Conservation (phyloP, 371 early-diverging fungal species). For the Dinochytrium kinnereticum region DNA sequence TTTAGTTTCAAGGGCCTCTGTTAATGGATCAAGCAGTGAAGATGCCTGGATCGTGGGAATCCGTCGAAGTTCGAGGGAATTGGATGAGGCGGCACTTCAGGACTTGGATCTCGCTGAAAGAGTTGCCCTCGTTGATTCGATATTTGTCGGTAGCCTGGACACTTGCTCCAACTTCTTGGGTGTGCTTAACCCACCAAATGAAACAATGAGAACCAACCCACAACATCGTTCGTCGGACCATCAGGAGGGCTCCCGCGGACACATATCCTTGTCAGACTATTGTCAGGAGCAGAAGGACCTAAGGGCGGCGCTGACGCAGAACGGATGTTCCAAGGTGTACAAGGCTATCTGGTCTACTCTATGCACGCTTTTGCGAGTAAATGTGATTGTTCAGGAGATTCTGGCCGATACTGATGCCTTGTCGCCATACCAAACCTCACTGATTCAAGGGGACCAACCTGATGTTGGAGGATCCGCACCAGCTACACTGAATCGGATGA, state of each 20-base stretch:
- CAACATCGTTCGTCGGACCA: neutral
- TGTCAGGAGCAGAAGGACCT: neutral
- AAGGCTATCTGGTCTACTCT: conserved; percentile 2
- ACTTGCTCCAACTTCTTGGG: neutral
- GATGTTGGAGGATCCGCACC: neutral
- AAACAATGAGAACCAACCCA: neutral
- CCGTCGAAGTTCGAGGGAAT: neutral
- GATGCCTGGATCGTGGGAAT: neutral
- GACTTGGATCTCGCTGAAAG: neutral
- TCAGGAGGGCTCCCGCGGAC: neutral
- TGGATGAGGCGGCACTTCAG: neutral
- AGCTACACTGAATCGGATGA: neutral
- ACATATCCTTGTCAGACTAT: neutral
- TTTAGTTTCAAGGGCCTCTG: neutral
- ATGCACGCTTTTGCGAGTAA: neutral
- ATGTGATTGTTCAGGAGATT: neutral
- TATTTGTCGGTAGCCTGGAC: neutral
- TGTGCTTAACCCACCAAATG: neutral
- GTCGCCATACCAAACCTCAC: too few species aligned
- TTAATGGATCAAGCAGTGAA: neutral
- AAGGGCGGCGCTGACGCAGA: neutral
- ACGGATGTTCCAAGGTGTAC: neutral
- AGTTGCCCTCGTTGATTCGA: neutral
- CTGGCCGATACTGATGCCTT: too few species aligned
- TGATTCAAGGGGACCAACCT: neutral